Conservation (phyloP, 331 rosid genomes). For the Quercus phellos region DNA sequence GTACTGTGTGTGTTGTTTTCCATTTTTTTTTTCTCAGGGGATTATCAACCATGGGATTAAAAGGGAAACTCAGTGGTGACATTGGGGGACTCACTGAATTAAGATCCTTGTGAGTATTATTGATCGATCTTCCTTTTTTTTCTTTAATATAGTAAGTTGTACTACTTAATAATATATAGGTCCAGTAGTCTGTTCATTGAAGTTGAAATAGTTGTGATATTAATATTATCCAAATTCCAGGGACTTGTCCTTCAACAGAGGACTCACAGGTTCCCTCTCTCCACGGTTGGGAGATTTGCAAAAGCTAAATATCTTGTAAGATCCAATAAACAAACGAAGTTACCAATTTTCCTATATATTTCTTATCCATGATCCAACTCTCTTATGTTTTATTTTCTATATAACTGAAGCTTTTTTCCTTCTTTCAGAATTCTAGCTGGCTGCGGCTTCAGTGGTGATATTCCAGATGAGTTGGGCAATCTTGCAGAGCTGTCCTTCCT, state of each 20-base stretch:
- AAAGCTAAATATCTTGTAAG: conserved; percentile 63
- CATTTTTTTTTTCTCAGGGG: conserved; percentile 32
- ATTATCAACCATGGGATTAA: conserved; percentile 61
- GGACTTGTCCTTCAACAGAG: conserved; percentile 69
- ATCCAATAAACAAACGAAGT: conserved; percentile 12
- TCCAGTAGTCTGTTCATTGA: background rate
- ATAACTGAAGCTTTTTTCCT: background rate
- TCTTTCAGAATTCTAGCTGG: conserved; percentile 78
- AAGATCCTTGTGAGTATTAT: conserved; percentile 63
- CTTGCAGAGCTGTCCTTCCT: conserved; percentile 63
- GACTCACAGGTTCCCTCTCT: conserved; percentile 58
- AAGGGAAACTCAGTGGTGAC: conserved; percentile 63
- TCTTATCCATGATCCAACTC: background rate
- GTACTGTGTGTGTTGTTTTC: background rate
- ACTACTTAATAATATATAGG: background rate
- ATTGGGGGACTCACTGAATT: conserved; percentile 66
- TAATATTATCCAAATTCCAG: conserved; percentile 43
- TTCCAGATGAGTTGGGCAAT: conserved; percentile 77
- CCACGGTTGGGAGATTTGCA: conserved; percentile 49
- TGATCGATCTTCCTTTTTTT: background rate
- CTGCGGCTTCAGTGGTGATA: conserved; percentile 73
- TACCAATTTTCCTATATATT: background rate
- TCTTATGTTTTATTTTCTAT: background rate
- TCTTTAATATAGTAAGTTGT: background rate
- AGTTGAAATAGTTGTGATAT: background rate